Percentiles rank a stretch among this genome's conserved stretches.
Conservation (phyloP, 768 basidiomycete species). For the Calocybe indica region DNA sequence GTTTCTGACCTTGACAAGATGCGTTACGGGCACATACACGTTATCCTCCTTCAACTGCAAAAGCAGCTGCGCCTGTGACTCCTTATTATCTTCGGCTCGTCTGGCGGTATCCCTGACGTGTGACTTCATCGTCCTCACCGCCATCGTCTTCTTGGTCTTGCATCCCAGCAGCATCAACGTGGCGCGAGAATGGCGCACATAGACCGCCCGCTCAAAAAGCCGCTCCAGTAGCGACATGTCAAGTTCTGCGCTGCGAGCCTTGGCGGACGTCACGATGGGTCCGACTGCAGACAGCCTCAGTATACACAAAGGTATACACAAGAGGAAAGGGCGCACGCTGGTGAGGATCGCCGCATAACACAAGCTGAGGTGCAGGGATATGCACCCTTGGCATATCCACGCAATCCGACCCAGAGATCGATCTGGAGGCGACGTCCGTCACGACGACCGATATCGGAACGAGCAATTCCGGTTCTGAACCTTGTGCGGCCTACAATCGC, state of each 20-base stretch:
- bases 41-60: too few relatives aligned
- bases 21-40: conserved; percentile 27
- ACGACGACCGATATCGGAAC: conserved; percentile 45
- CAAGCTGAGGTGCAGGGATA: conserved; percentile 34
- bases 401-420: conserved; percentile 4
- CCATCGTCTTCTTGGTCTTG: not conserved
- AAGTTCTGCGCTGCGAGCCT: conserved; percentile 37
- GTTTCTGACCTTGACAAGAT: conserved; percentile 36
- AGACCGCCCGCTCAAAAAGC: conserved; percentile 37
- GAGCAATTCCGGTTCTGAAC: conserved; percentile 44
- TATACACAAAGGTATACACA: not conserved
- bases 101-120: too few relatives aligned
- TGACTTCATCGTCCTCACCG: not conserved
- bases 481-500: conserved; percentile 40
- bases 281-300: conserved; percentile 29
- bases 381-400: conserved; percentile 4
- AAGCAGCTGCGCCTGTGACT: too few relatives aligned
- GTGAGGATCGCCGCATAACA: conserved; percentile 47
- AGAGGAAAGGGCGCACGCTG: conserved; percentile 29
- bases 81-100: too few relatives aligned
- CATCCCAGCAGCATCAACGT: conserved; percentile 5
- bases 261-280: conserved; percentile 39
- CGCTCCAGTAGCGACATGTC: conserved; percentile 45
- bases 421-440: conserved; percentile 11
- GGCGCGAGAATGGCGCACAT: conserved; percentile 19